A percentile compares a stretch with the other conserved stretches of the same genome.
phyloP scores from a whole-genome alignment of 1,284 basidiomycete species.

The Entoloma clypeatum region DNA sequence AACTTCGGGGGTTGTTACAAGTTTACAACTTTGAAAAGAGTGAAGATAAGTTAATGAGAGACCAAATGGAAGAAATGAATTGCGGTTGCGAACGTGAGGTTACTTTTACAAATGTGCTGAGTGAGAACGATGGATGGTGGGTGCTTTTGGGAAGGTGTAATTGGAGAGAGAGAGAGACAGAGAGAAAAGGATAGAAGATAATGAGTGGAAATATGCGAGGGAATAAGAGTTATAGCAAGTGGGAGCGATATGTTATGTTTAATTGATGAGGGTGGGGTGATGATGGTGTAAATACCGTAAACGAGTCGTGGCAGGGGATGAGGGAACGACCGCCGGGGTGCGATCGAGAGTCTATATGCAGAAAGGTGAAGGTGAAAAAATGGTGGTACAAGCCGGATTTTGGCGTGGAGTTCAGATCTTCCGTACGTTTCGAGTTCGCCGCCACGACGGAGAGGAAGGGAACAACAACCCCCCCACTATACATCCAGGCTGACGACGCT shows the following conservation, averaged over 20 bases:
- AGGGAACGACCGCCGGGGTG: not conserved
- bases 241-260: not conserved
- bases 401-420: too few species aligned
- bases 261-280: not conserved
- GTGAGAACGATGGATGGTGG: not conserved
- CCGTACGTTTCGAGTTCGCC: too few species aligned
- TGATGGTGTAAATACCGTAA: not conserved
- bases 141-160: too few species aligned
- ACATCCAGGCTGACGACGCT: conserved; percentile 26
- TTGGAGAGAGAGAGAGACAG: not conserved
- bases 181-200: not conserved
- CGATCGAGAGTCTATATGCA: not conserved
- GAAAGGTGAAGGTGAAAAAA: not conserved
- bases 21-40: too few species aligned
- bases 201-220: not conserved
- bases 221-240: conserved; percentile 1
- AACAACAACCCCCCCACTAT: conserved; percentile 2
- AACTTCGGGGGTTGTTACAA: too few species aligned
- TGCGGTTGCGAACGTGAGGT: not conserved
- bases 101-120: not conserved
- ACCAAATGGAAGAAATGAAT: too few species aligned
- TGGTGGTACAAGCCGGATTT: not conserved
- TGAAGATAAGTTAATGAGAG: too few species aligned
- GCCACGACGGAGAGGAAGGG: too few species aligned
- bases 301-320: not conserved